Percentiles rank a stretch among this genome's conserved stretches.
phyloP scores from a whole-genome alignment of 129 eudicot genomes.

The Dittrichia graveolens region DNA sequence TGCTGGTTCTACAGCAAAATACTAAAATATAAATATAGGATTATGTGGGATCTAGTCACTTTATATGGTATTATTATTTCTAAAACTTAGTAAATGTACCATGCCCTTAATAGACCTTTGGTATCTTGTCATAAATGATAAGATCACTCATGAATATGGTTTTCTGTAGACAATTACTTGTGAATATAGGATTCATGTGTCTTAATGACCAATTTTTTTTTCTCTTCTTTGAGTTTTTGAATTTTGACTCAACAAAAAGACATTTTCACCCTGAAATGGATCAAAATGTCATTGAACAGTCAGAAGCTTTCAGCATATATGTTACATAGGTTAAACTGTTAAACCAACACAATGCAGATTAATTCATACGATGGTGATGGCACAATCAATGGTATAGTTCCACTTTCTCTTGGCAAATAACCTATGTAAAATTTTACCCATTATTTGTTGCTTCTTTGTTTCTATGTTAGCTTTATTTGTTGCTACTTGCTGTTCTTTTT shows the following conservation, averaged over 20 bases:
- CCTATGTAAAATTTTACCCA: background rate
- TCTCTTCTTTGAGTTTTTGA: background rate
- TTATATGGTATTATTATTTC: constrained; percentile 4
- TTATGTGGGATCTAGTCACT: background rate
- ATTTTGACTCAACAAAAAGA: background rate
- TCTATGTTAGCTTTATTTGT: background rate
- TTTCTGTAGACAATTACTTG: background rate
- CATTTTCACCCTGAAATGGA: background rate
- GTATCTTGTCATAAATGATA: constrained; percentile 12
- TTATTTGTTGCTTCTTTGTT: background rate
- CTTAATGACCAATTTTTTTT: background rate
- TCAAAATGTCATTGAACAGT: background rate
- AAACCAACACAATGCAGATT: background rate
- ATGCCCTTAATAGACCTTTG: background rate
- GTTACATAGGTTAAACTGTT: background rate
- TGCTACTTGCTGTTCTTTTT: background rate
- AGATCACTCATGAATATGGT: background rate
- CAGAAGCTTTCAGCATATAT: background rate
- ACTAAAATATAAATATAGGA: background rate
- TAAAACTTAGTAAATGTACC: constrained; percentile 1
- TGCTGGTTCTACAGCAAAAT: background rate
- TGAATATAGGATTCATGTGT: background rate
- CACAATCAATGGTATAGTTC: background rate
- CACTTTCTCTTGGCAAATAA: background rate
- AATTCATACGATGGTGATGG: background rate